Evolutionary conservation across 1,284 basidiomycete species (phyloP).

Genomic region (Moesziomyces sp.): DNA sequence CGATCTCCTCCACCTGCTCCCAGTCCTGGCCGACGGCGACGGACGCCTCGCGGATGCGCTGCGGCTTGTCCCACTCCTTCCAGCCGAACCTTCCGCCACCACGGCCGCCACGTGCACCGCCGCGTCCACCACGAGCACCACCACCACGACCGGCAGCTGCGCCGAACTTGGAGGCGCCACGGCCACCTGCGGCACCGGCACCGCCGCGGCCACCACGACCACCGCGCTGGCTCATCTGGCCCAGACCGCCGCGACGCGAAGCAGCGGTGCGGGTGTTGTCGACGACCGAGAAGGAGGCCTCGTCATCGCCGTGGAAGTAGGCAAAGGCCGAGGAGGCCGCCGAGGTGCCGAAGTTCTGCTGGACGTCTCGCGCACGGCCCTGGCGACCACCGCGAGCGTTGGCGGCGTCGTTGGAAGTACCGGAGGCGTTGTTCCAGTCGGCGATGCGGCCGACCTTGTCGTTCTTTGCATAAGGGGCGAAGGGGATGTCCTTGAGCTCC

Average conservation of each 20-base stretch:
- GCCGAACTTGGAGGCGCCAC: conserved; percentile 53
- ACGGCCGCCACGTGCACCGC: conserved; percentile 36
- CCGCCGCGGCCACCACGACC: conserved; percentile 63
- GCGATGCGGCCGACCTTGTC: conserved; percentile 98
- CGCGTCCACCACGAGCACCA: conserved; percentile 69
- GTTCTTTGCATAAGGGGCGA: conserved; percentile 96
- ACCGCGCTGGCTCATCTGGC: conserved; percentile 67
- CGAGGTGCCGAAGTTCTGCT: conserved; percentile 52
- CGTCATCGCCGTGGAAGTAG: conserved; percentile 98
- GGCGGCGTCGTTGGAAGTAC: conserved; percentile 70
- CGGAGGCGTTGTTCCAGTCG: conserved; percentile 84
- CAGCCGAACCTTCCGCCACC: conserved; percentile 77
- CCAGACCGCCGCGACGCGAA: conserved; percentile 68
- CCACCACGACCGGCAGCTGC: conserved; percentile 47
- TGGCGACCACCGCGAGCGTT: conserved; percentile 48
- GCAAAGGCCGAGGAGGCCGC: conserved; percentile 82
- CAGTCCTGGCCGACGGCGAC: conserved; percentile 92
- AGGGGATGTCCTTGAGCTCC: conserved; percentile 70
- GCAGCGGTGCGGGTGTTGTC: conserved; percentile 75
- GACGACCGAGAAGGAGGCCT: conserved; percentile 95
- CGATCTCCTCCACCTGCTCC: conserved; percentile 95
- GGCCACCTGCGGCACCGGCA: conserved; percentile 50
- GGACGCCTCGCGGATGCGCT: conserved; percentile 90
- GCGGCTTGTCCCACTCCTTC: conserved; percentile 93
- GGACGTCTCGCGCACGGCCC: conserved; percentile 54